Evolutionary conservation across 257 asterid species (phyloP).

Genomic region (Rauvolfia tetraphylla): DNA sequence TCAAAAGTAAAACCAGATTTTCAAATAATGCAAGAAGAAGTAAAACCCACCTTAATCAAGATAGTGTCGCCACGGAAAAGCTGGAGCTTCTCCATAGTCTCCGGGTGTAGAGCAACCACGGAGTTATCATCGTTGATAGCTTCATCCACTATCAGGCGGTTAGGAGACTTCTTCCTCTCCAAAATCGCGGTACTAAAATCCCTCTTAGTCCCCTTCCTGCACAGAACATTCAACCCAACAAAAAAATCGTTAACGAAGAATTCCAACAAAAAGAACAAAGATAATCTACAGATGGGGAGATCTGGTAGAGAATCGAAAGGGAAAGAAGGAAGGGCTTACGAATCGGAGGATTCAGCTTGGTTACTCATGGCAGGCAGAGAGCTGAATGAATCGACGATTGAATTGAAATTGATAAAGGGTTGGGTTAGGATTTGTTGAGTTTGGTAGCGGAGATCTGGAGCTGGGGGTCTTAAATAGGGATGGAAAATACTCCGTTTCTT

Average conservation of each 20-base stretch:
- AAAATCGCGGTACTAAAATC: conserved; percentile 84
- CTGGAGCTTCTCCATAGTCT: conserved; percentile 86
- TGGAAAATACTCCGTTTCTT: conserved; percentile 32
- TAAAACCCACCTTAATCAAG: conserved; percentile 59
- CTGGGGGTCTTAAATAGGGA: conserved; percentile 19
- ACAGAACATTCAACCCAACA: conserved; percentile 23
- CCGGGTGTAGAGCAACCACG: conserved; percentile 70
- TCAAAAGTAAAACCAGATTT: neutral
- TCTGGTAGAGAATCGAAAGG: conserved; percentile 17
- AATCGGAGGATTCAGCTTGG: conserved; percentile 61
- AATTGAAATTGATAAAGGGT: neutral
- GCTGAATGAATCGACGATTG: neutral
- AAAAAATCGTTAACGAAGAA: neutral
- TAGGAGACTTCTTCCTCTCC: conserved; percentile 82
- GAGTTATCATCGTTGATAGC: conserved; percentile 83
- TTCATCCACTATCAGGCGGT: conserved; percentile 81
- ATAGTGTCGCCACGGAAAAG: conserved; percentile 88
- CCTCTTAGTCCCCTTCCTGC: conserved; percentile 76
- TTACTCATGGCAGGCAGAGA: conserved; percentile 34
- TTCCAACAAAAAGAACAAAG: neutral
- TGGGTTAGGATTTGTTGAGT: conserved; percentile 18
- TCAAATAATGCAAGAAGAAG: neutral
- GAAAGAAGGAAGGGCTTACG: conserved; percentile 34
- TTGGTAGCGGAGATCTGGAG: conserved; percentile 24
- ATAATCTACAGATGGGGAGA: conserved; percentile 20